Conservation (phyloP, 805 yeast genomes). For the Torulaspora quercuum region DNA sequence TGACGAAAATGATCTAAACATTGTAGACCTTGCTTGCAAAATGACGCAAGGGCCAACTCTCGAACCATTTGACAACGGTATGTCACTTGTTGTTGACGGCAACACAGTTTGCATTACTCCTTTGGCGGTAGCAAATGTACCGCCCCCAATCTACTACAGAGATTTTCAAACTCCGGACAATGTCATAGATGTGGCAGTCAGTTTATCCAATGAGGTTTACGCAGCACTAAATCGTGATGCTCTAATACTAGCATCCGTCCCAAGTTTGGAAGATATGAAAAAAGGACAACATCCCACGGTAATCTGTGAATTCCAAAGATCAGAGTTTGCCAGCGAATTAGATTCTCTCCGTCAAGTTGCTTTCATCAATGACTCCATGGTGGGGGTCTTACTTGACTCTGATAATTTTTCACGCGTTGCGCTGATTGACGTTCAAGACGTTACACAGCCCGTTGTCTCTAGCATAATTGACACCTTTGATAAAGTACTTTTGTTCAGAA, state of each 20-base stretch:
- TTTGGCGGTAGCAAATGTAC: slow-evolving; percentile 76
- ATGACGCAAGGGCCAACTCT: slow-evolving; percentile 65
- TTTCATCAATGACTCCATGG: slow-evolving; percentile 47
- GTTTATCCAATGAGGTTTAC: slow-evolving; percentile 52
- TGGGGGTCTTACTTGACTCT: slow-evolving; percentile 62
- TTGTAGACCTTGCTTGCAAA: slow-evolving; percentile 63
- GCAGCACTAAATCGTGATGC: slow-evolving; percentile 54
- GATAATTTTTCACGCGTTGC: slow-evolving; percentile 49
- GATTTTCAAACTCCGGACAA: slow-evolving; percentile 54
- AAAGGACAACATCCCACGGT: slow-evolving; percentile 47
- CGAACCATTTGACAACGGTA: slow-evolving; percentile 70
- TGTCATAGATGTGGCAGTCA: slow-evolving; percentile 63
- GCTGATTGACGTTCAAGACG: slow-evolving; percentile 46
- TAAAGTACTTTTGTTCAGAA: slow-evolving; percentile 54
- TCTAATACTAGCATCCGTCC: slow-evolving; percentile 47
- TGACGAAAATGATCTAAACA: slow-evolving; percentile 49
- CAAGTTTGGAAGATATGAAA: slow-evolving; percentile 42
- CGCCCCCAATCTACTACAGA: slow-evolving; percentile 87
- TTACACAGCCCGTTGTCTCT: slow-evolving; percentile 41
- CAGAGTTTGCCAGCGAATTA: slow-evolving; percentile 38
- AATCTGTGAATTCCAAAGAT: slow-evolving; percentile 32
- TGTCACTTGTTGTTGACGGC: slow-evolving; percentile 81
- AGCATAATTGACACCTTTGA: slow-evolving; percentile 45
- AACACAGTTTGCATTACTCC: slow-evolving; percentile 70
- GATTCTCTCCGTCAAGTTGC: slow-evolving; percentile 64